Base-by-base conservation (phyloP, 345 rosid genomes). In the Cardamine occulta region DNA sequence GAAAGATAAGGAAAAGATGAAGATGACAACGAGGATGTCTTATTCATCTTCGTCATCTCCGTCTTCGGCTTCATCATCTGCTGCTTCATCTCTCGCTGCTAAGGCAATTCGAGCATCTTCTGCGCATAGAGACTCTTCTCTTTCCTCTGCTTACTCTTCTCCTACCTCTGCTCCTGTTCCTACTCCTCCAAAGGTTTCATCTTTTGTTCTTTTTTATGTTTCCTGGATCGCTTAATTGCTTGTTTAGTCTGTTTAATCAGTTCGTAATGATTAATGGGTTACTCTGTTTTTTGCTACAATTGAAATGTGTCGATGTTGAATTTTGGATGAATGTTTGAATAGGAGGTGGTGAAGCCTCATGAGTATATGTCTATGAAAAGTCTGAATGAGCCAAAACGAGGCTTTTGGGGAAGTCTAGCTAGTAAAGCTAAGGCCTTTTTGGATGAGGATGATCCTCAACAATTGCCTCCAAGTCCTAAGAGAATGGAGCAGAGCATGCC, bases 401-500 rank as follows among this genome's bases (percentile, higher is more conserved):
- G 97, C 60, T 89, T 95, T 75, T 95, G 99, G 99, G 90, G 92
- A 40, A 83, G 85, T 75, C 79, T 95, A 15, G 91, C 97, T 69
- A 88, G 90, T 70, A 95, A 95, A 85, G 97, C 99, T 15, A 95
- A 90, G 81, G 79, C 97, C 1, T 83, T 92, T 73, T 74, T 92
- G 42, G 99, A 92, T 34, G 97, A 92, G 17, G 85, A 84, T 60
- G 77, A 70, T 35, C 65, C 71, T 49, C 56, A 67, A 52, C 76
- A 68, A 3, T 70, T 67, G 32, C 63, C 78, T 28, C 79, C 82
- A 31, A 58, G 81, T 13, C 75, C 79, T 31, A 68, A 63, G 55
- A 84, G 66, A 63, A 44, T 72, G 18, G 79, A 78, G 8, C 75
- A 74, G 13, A 78, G 75, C 53, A 62, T 80, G 76, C 76, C 84